Evolutionary conservation across 495 filamentous ascomycete species (phyloP).

Genomic region (Lepidopterella palustris): DNA sequence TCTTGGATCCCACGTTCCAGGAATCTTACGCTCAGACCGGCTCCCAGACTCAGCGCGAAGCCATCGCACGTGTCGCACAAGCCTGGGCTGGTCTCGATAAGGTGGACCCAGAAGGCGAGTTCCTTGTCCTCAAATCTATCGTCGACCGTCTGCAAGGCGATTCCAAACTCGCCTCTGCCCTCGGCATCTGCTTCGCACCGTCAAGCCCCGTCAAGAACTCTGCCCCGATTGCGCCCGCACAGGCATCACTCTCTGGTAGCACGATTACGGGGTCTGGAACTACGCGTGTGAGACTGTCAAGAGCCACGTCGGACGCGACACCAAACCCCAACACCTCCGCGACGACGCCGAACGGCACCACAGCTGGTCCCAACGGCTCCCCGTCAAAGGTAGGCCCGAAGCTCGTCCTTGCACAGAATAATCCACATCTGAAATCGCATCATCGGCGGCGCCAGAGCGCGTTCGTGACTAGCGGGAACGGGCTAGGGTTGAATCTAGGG

Average conservation of each 20-base stretch:
- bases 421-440: slow-evolving; percentile 70
- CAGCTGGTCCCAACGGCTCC: too few relatives aligned
- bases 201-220: slow-evolving; percentile 14
- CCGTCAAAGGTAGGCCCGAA: slow-evolving; percentile 45
- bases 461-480: slow-evolving; percentile 35
- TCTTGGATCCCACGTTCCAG: slow-evolving; percentile 71
- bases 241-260: slow-evolving; percentile 9
- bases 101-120: slow-evolving; percentile 85
- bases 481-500: slow-evolving; percentile 15
- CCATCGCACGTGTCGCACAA: slow-evolving; percentile 69
- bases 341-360: neutral
- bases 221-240: neutral
- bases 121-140: slow-evolving; percentile 68
- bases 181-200: slow-evolving; percentile 28
- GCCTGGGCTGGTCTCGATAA: slow-evolving; percentile 80
- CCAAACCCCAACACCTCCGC: neutral
- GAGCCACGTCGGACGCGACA: neutral
- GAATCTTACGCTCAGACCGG: slow-evolving; percentile 76
- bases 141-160: slow-evolving; percentile 52
- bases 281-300: slow-evolving; percentile 14
- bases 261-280: slow-evolving; percentile 21
- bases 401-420: slow-evolving; percentile 71
- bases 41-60: slow-evolving; percentile 67
- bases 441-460: slow-evolving; percentile 64
- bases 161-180: slow-evolving; percentile 32